Base-by-base conservation (phyloP, 345 rosid species). In the Turnera subulata region DNA sequence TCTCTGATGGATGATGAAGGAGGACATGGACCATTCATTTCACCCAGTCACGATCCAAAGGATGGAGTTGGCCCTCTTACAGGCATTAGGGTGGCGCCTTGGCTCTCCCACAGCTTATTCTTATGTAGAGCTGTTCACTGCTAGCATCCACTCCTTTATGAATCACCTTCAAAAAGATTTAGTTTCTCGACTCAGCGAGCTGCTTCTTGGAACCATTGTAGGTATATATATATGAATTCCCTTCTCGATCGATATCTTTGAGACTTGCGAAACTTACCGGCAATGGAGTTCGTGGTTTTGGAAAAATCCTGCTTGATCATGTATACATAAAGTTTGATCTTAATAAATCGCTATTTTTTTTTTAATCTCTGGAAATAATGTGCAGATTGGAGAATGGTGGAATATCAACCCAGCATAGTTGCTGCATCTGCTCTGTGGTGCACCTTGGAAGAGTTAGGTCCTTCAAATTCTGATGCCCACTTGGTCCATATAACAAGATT, bases 81-180 rank as follows among this genome's bases (percentile, higher is more conserved):
- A 66, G 38, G 72, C 78, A 25, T 46, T 91, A 21, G 84, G 70
- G 4, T 91, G 98, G 96, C 82, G 80, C 1, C 77, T 91, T 1
- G 56, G 69, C 40, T 71, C 83, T 1, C 64, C 72, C 14, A 85
- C 96, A 2, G 48, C 77, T 11, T 75, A 76, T 55, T 78, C 98
- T 29, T 84, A 75, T 16, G 61, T 59, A 13, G 80, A 84, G 63
- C 57, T 68, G 21, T 59, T 91, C 20, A 23, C 53, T 15, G 40
- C 68, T 0, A 74, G 56, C 11, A 45, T 53, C 0, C 62, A 74
- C 23, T 52, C 66, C 46, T 23, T 38, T 11, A 50, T 56, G 37
- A 48, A 63, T 50, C 42, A 66, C 22, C 48, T 67, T 48, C 77
- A 61, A 9, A 66, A 63, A 42, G 64, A 72, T 6, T 59, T 80